Conservation (phyloP, 2,329 filamentous ascomycete species). For the Fusarium coicis region DNA sequence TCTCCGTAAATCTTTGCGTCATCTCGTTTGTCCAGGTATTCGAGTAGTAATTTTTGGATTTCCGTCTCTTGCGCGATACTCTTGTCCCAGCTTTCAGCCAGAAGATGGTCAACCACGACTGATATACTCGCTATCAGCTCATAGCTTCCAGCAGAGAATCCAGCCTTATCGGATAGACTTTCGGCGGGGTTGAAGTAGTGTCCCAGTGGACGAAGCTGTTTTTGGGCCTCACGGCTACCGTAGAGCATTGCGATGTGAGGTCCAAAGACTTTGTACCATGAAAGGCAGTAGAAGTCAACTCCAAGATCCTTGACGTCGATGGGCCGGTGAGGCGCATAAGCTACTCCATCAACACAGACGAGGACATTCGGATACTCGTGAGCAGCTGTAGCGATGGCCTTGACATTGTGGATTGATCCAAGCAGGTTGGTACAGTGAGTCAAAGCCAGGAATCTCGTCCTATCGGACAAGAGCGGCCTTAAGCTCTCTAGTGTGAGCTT, state of each 20-base stretch:
- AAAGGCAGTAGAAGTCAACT: slow-evolving; percentile 82
- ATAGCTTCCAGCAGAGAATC: slow-evolving; percentile 75
- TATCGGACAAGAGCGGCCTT: slow-evolving; percentile 66
- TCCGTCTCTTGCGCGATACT: slow-evolving; percentile 69
- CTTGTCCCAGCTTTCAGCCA: slow-evolving; percentile 58
- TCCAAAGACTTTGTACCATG: slow-evolving; percentile 86
- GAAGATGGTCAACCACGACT: slow-evolving; percentile 68
- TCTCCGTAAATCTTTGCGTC: slow-evolving; percentile 71
- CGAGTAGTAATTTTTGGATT: slow-evolving; percentile 68
- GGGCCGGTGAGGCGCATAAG: slow-evolving; percentile 77
- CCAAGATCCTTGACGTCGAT: slow-evolving; percentile 75
- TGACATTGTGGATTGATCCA: slow-evolving; percentile 74
- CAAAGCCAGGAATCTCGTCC: slow-evolving; percentile 76
- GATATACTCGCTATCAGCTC: slow-evolving; percentile 74
- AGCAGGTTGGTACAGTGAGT: slow-evolving; percentile 81
- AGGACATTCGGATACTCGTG: slow-evolving; percentile 61
- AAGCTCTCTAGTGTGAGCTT: slow-evolving; percentile 69
- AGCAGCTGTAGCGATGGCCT: slow-evolving; percentile 64
- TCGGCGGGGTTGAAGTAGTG: slow-evolving; percentile 74
- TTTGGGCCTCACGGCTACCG: slow-evolving; percentile 66
- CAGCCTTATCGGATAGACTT: slow-evolving; percentile 74
- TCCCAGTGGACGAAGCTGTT: slow-evolving; percentile 63
- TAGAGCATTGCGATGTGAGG: slow-evolving; percentile 80
- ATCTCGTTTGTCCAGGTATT: slow-evolving; percentile 63
- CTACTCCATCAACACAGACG: slow-evolving; percentile 79